A percentile compares a stretch with the other conserved stretches of the same genome.
These are phyloP conservation scores for Kwoniella sp. DNA, from an alignment of 768 basidiomycete species.

Conservation along the genomic window DNA sequence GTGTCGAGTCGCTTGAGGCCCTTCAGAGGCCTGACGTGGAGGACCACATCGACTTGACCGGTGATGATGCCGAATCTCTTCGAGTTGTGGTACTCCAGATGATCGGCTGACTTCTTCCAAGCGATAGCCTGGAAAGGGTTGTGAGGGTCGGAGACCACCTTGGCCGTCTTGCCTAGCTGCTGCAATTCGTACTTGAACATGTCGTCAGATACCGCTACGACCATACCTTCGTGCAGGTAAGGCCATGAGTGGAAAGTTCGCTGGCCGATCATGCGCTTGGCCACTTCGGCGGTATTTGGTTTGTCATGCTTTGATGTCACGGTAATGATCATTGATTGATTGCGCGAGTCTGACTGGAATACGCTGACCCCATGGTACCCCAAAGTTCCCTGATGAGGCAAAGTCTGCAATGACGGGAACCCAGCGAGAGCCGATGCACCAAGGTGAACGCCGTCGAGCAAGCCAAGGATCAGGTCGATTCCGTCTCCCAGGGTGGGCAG, in stretches of 20 bases:
- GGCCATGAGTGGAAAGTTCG: slow-evolving; percentile 85
- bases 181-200: slow-evolving; percentile 73
- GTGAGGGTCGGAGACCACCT: slow-evolving; percentile 67
- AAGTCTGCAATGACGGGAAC: slow-evolving; percentile 89
- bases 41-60: slow-evolving; percentile 69
- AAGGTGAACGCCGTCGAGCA: slow-evolving; percentile 81
- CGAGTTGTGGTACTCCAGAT: slow-evolving; percentile 77
- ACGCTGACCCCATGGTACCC: slow-evolving; percentile 88
- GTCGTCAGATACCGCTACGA: slow-evolving; percentile 79
- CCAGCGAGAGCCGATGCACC: slow-evolving; percentile 84
- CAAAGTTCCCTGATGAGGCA: slow-evolving; percentile 70
- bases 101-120: slow-evolving; percentile 78
- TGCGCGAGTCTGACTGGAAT: slow-evolving; percentile 81
- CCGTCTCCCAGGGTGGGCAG: slow-evolving; percentile 75
- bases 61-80: slow-evolving; percentile 84
- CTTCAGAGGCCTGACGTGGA: slow-evolving; percentile 88
- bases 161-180: slow-evolving; percentile 45
- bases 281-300: slow-evolving; percentile 67
- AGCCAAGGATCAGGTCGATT: slow-evolving; percentile 75
- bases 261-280: slow-evolving; percentile 67
- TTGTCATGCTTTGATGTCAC: slow-evolving; percentile 70
- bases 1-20: slow-evolving; percentile 84
- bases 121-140: slow-evolving; percentile 61
- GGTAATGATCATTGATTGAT: slow-evolving; percentile 88
- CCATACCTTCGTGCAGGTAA: slow-evolving; percentile 85